phyloP scores from a whole-genome alignment of 2,329 filamentous ascomycete genomes.

The Scopulariopsis brevicaulis region DNA sequence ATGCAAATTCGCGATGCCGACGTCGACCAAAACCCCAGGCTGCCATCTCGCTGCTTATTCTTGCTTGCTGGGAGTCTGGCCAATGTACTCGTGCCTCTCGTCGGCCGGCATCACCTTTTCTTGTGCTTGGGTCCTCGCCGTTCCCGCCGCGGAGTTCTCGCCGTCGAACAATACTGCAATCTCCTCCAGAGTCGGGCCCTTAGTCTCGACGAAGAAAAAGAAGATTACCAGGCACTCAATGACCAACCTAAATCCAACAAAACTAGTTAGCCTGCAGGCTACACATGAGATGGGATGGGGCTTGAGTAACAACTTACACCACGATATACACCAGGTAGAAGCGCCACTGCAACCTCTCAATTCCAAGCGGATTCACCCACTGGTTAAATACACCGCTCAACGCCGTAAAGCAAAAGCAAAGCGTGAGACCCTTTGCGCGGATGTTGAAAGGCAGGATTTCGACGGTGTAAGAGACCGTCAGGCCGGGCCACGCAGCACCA shows the following conservation, averaged over 20 bases:
- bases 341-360: constrained; percentile 36
- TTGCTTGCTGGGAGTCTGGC: neutral
- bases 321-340: constrained; percentile 48
- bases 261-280: neutral
- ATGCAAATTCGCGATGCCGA: too few relatives aligned
- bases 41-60: neutral
- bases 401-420: constrained; percentile 18
- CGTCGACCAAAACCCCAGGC: too few relatives aligned
- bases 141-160: constrained; percentile 2
- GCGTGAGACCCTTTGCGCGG: constrained; percentile 35
- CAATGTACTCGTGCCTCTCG: neutral
- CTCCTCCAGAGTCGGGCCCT: constrained; percentile 36
- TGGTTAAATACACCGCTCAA: constrained; percentile 19
- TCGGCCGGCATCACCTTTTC: neutral
- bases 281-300: neutral
- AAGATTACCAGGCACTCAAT: constrained; percentile 27
- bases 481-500: constrained; percentile 39
- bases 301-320: neutral
- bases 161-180: constrained; percentile 46
- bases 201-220: constrained; percentile 36
- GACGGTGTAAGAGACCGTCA: constrained; percentile 36
- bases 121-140: neutral
- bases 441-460: constrained; percentile 41
- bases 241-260: constrained; percentile 15
- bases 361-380: constrained; percentile 37